Percentiles rank a stretch among this genome's conserved stretches.
phyloP scores from a whole-genome alignment of 495 filamentous ascomycete genomes.

The Apiosordaria backusii region DNA sequence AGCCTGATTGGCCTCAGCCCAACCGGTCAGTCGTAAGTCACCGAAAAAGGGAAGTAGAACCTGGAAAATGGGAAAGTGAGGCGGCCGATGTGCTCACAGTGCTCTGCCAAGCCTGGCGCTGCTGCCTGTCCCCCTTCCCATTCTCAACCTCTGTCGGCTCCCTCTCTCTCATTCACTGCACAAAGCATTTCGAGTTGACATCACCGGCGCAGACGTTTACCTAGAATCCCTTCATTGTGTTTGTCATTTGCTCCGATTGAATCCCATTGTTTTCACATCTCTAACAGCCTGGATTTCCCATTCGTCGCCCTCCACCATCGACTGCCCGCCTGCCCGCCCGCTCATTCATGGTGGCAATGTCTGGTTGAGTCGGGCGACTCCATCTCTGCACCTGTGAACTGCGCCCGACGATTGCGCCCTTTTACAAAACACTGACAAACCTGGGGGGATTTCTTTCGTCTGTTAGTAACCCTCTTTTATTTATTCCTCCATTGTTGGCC shows the following conservation, averaged over 20 bases:
- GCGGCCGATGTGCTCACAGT: neutral
- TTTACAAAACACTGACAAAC: neutral
- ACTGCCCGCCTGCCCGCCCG: too few species aligned
- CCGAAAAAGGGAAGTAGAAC: neutral
- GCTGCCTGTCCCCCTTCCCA: neutral
- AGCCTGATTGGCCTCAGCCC: neutral
- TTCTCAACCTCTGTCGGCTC: neutral
- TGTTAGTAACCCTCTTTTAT: neutral
- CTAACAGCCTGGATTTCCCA: neutral
- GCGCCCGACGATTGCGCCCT: neutral
- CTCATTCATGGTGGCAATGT: neutral
- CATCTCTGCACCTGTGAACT: neutral
- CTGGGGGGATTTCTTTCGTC: neutral
- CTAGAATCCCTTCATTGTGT: neutral
- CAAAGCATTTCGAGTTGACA: neutral
- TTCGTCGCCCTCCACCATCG: neutral
- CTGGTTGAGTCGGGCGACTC: neutral
- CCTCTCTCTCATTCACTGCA: neutral
- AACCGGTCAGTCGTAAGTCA: constrained; percentile 1
- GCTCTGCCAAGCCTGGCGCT: neutral
- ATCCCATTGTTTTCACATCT: neutral
- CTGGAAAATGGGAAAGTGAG: neutral
- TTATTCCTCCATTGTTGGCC: neutral
- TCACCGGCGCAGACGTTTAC: neutral
- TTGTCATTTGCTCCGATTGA: too few species aligned